These are phyloP conservation scores for Botryotinia calthae DNA, from an alignment of 2,329 filamentous ascomycete genomes.

Conservation along the genomic window DNA sequence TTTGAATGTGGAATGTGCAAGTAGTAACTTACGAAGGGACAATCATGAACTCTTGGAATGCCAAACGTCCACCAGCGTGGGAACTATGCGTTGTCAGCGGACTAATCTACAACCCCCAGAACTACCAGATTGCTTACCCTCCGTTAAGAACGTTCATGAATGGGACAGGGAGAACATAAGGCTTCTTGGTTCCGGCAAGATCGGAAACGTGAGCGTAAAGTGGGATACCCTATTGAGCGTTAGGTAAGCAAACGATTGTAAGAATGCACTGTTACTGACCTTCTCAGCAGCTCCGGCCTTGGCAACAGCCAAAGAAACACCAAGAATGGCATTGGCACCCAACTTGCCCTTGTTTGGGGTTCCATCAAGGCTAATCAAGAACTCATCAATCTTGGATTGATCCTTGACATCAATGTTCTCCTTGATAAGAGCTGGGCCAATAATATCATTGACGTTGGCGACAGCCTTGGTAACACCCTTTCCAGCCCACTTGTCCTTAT, in stretches of 20 bases:
- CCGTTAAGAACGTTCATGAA: constrained; percentile 95
- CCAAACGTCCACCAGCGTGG: constrained; percentile 93
- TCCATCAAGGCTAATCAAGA: constrained; percentile 82
- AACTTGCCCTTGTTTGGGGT: constrained; percentile 84
- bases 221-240: constrained; percentile 60
- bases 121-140: constrained; percentile 37
- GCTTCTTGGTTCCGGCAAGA: constrained; percentile 86
- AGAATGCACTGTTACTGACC: constrained; percentile 42
- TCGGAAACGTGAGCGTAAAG: constrained; percentile 87
- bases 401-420: constrained; percentile 82
- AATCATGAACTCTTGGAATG: constrained; percentile 97
- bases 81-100: constrained; percentile 55
- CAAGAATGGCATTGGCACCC: constrained; percentile 85
- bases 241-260: constrained; percentile 12
- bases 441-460: constrained; percentile 77
- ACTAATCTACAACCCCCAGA: background rate
- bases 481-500: constrained; percentile 81
- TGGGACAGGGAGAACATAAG: constrained; percentile 83
- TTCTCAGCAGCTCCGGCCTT: constrained; percentile 90
- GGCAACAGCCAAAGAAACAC: constrained; percentile 79
- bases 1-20: background rate
- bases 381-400: constrained; percentile 78
- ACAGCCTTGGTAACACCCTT: constrained; percentile 88
- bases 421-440: constrained; percentile 79
- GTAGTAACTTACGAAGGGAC: constrained; percentile 66